These are phyloP conservation scores for Zhuliangozyma blackwelliae DNA, from an alignment of 1,139 yeast species.

Conservation along the genomic window DNA sequence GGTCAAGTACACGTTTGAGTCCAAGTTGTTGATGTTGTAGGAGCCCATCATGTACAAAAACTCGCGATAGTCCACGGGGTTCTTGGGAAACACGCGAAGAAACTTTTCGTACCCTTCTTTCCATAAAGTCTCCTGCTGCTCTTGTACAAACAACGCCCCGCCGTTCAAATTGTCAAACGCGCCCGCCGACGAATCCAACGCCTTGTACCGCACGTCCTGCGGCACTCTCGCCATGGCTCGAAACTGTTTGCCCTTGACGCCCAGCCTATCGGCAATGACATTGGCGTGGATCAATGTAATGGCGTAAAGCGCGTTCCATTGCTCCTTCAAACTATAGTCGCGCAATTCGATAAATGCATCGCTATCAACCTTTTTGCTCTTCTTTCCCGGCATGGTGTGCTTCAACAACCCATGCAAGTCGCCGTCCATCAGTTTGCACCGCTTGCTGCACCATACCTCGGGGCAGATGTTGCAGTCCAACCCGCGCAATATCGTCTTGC, in stretches of 20 bases:
- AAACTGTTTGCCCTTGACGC: slow-evolving; percentile 41
- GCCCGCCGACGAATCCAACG: slow-evolving; percentile 56
- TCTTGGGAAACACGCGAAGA: slow-evolving; percentile 44
- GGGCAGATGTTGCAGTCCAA: slow-evolving; percentile 67
- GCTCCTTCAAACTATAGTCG: slow-evolving; percentile 58
- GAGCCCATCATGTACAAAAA: slow-evolving; percentile 64
- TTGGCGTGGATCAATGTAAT: slow-evolving; percentile 56
- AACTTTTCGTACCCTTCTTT: slow-evolving; percentile 51
- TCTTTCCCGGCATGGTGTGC: slow-evolving; percentile 39
- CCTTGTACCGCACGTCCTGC: slow-evolving; percentile 61
- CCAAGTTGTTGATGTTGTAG: slow-evolving; percentile 69
- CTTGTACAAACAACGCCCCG: slow-evolving; percentile 49
- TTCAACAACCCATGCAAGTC: slow-evolving; percentile 54
- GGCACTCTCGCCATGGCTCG: slow-evolving; percentile 66
- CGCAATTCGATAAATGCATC: slow-evolving; percentile 54
- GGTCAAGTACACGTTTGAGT: slow-evolving; percentile 55
- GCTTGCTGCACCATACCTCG: slow-evolving; percentile 67
- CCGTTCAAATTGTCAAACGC: slow-evolving; percentile 47
- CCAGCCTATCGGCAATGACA: slow-evolving; percentile 41
- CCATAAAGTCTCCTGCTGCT: slow-evolving; percentile 62
- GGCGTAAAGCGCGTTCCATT: slow-evolving; percentile 69
- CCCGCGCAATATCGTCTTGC: slow-evolving; percentile 41
- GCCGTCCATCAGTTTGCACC: slow-evolving; percentile 54
- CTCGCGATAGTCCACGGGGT: slow-evolving; percentile 45
- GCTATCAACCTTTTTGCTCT: slow-evolving; percentile 33